A percentile compares a stretch with the other conserved stretches of the same genome.
Evolutionary conservation across 192 early-diverging fungal genomes (phyloP).

Genomic region (Mortierella claussenii): DNA sequence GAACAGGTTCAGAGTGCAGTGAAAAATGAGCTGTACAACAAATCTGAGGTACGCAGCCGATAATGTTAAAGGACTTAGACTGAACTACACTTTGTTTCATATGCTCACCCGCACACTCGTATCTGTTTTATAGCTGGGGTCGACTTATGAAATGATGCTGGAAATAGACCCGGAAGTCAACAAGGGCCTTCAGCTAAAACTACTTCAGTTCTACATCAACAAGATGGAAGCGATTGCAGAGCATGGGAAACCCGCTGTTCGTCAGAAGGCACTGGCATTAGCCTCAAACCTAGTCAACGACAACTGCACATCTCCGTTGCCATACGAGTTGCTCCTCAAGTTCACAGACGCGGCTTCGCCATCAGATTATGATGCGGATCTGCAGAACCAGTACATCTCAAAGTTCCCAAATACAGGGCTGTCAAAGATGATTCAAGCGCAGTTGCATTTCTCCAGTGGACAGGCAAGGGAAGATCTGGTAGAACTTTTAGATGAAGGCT

Average conservation of each 20-base stretch:
- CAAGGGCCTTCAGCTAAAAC: constrained; percentile 24
- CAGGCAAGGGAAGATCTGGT: constrained; percentile 18
- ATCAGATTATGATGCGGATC: constrained; percentile 55
- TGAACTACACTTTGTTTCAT: too few species aligned
- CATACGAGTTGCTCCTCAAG: constrained; percentile 63
- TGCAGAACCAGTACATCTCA: constrained; percentile 53
- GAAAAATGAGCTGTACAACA: constrained; percentile 69
- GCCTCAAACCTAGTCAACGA: constrained; percentile 44
- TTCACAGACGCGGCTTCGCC: constrained; percentile 47
- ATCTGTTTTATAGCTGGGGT: constrained; percentile 51
- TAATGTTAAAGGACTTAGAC: background rate
- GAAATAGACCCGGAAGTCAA: constrained; percentile 29
- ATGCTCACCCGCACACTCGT: too few species aligned
- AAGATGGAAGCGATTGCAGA: constrained; percentile 31
- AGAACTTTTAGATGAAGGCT: constrained; percentile 51
- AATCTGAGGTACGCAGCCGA: constrained; percentile 58
- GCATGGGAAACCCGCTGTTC: constrained; percentile 24
- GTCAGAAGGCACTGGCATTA: constrained; percentile 49
- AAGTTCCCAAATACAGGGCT: constrained; percentile 58
- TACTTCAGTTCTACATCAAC: constrained; percentile 51
- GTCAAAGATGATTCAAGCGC: constrained; percentile 58
- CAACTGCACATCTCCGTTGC: constrained; percentile 30
- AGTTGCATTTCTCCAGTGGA: constrained; percentile 45
- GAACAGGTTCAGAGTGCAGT: constrained; percentile 69
- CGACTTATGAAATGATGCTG: constrained; percentile 50